A percentile compares a stretch with the other conserved stretches of the same genome.
phyloP scores from a whole-genome alignment of 306 rosid species.

The Cicer arietinum region DNA sequence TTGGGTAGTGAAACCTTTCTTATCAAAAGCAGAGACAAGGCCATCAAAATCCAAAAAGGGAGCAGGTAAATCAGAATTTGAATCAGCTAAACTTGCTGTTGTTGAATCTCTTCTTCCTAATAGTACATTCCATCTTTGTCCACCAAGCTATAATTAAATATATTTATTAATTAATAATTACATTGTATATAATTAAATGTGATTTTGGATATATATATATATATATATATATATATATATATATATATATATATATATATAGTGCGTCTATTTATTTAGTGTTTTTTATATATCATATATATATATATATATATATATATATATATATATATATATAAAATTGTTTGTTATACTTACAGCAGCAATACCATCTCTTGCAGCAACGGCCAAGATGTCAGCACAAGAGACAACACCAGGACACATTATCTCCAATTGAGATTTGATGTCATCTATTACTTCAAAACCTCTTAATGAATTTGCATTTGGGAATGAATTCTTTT shows the following conservation, averaged over 20 bases:
- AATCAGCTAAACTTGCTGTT: constrained; percentile 48
- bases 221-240: too few species aligned
- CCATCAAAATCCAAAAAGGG: constrained; percentile 50
- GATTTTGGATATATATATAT: too few species aligned
- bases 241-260: too few species aligned
- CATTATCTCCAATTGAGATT: constrained; percentile 41
- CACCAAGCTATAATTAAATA: constrained; percentile 40
- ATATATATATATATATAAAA: too few species aligned
- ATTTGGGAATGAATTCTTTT: constrained; percentile 53
- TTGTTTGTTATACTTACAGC: constrained; percentile 40
- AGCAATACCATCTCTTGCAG: constrained; percentile 56
- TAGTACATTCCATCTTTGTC: constrained; percentile 49
- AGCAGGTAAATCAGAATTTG: constrained; percentile 56
- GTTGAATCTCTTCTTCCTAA: constrained; percentile 66
- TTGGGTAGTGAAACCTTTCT: constrained; percentile 41
- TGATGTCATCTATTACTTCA: constrained; percentile 56
- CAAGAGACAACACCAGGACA: constrained; percentile 61
- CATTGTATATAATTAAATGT: too few species aligned
- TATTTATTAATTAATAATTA: background rate
- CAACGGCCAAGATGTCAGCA: constrained; percentile 57
- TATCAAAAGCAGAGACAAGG: constrained; percentile 48
- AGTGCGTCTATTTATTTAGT: too few species aligned
- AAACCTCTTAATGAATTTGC: constrained; percentile 53
- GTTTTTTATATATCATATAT: too few species aligned
- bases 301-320: too few species aligned